Conservation (phyloP, 179 eudicot genomes). For the Beta corolliflora region DNA sequence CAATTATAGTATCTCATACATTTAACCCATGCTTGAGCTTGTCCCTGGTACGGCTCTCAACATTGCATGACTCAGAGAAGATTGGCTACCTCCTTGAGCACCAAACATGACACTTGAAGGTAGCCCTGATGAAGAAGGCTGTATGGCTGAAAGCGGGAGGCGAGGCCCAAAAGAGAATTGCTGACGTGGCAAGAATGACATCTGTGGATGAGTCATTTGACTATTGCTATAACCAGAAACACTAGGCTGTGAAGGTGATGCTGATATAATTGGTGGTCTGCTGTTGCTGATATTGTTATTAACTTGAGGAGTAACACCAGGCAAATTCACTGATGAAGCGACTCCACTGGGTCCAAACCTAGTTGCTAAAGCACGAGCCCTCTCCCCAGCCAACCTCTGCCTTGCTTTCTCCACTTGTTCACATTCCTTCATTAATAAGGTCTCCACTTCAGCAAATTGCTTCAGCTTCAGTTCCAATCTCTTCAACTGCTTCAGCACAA, state of each 20-base stretch:
- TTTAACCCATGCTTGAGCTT: conserved; percentile 60
- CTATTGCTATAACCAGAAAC: conserved; percentile 54
- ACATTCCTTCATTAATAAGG: conserved; percentile 88
- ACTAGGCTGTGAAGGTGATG: conserved; percentile 55
- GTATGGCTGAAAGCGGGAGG: conserved; percentile 71
- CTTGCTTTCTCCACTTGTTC: conserved; percentile 86
- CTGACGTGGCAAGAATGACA: conserved; percentile 62
- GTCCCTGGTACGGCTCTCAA: conserved; percentile 62
- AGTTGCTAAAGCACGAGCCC: conserved; percentile 52
- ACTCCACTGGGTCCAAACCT: conserved; percentile 60
- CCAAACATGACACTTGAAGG: conserved; percentile 47
- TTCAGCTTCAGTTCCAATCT: conserved; percentile 93
- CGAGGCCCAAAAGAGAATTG: conserved; percentile 66
- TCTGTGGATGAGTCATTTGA: conserved; percentile 59
- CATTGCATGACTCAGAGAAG: conserved; percentile 52
- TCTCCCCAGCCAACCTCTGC: conserved; percentile 77
- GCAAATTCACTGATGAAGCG: conserved; percentile 41
- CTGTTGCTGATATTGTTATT: conserved; percentile 45
- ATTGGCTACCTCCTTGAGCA: conserved; percentile 45
- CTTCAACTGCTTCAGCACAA: conserved; percentile 61
- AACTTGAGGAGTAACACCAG: conserved; percentile 44
- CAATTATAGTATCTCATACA: neutral
- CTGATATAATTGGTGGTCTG: conserved; percentile 50
- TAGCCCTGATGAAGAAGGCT: conserved; percentile 58
- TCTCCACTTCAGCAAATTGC: conserved; percentile 96